Evolutionary conservation across 1,284 basidiomycete genomes (phyloP), one percentile per base, ranked within the genome.

Genomic region (Microbotryomycetes sp.): DNA sequence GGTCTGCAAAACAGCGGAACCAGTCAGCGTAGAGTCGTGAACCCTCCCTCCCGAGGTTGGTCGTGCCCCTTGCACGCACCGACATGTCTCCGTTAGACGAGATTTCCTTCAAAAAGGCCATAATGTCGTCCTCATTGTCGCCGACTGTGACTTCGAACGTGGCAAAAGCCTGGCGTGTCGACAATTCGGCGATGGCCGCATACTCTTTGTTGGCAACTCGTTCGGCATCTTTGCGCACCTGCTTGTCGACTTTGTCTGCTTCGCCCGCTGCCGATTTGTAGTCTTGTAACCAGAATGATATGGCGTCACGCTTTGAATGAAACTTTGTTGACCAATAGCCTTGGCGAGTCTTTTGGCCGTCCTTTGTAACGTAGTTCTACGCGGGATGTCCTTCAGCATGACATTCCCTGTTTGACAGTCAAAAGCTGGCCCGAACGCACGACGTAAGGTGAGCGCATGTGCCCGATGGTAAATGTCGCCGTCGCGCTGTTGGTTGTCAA

Each of bases 51-150:
- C n/a, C n/a, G n/a, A n/a, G n/a, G n/a, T n/a, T n/a, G n/a, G n/a
- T n/a, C n/a, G n/a, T n/a, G n/a, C n/a, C n/a, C n/a, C n/a, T 5
- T 13, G 9, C 24, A 21, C 58, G 21, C 30, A 55, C 53, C 31
- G 48, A 50, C 59, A 59, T 61, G 46, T 65, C 63, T 2, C 63
- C 63, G 18, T 65, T 65, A 21, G 54, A 56, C 3, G 23, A 29
- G 45, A 70, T 70, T 50, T 70, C 69, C 50, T 70, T 70, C 7
- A 68, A 28, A 54, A 64, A 66, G 2, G 55, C 59, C 61, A 70
- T 64, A 0, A 56, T 54, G 28, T 60, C 59, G 27, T 60, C 47
- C 2, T 62, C 53, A 4, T 29, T 54, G 46, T 65, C 57, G 49
- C 67, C 67, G 3, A 62, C 60, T 16, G 66, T 70, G 15, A 70